Evolutionary conservation across 2,329 filamentous ascomycete genomes (phyloP).

Genomic region (Acrodontium crateriforme): DNA sequence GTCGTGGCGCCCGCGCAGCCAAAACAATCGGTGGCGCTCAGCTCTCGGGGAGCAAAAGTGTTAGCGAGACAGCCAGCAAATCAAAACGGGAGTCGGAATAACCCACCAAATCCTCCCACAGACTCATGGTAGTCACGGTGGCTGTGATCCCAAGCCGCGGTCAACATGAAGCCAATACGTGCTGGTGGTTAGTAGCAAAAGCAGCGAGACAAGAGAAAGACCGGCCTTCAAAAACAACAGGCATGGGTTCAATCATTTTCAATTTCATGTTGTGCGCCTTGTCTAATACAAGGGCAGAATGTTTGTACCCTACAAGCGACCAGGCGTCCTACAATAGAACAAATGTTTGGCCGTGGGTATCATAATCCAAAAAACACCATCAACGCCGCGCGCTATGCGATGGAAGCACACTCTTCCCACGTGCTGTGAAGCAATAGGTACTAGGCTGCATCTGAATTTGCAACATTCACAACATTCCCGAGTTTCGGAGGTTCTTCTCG

Average conservation of each 20-base stretch:
- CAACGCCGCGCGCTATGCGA: constrained; percentile 14
- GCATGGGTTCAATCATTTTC: constrained; percentile 7
- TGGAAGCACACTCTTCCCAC: constrained; percentile 19
- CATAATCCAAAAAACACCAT: constrained; percentile 14
- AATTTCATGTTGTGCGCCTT: constrained; percentile 18
- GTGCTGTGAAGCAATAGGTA: constrained; percentile 13
- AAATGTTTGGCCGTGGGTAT: constrained; percentile 5
- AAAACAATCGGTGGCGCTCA: too few species aligned
- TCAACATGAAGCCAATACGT: background rate
- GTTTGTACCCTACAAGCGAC: constrained; percentile 13
- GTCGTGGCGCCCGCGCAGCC: too few species aligned
- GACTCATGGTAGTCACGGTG: background rate
- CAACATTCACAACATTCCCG: constrained; percentile 10
- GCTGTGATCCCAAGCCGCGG: background rate
- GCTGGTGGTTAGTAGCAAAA: background rate
- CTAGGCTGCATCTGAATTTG: constrained; percentile 15
- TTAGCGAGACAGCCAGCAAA: too few species aligned
- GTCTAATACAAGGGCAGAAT: constrained; percentile 17
- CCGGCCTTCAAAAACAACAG: constrained; percentile 8
- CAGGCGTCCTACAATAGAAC: constrained; percentile 17
- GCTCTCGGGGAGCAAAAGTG: too few species aligned
- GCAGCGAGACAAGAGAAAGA: background rate
- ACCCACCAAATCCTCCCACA: background rate
- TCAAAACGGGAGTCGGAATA: too few species aligned
- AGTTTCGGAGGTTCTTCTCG: constrained; percentile 16